These are phyloP conservation scores for Lichina pygmaea DNA, from an alignment of 495 filamentous ascomycete genomes.

Conservation along the genomic window DNA sequence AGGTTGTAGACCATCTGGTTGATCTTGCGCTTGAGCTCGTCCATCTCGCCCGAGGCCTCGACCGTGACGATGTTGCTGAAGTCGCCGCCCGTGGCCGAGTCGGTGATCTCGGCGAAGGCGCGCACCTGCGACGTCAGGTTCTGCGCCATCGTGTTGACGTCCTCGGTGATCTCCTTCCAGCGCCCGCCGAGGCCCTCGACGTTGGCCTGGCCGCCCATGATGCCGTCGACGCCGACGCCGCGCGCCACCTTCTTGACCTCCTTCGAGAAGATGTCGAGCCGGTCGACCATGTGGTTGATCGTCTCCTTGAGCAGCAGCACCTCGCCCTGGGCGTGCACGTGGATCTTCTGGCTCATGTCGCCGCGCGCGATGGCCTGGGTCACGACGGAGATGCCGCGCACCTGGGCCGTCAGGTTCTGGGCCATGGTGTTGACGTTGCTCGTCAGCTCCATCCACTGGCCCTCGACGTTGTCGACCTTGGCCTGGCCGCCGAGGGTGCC, in stretches of 20 bases:
- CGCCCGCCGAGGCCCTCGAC: slow-evolving; percentile 79
- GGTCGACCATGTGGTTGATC: slow-evolving; percentile 98
- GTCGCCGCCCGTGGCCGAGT: slow-evolving; percentile 86
- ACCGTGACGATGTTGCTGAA: slow-evolving; percentile 96
- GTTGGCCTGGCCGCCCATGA: slow-evolving; percentile 96
- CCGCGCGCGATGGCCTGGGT: slow-evolving; percentile 89
- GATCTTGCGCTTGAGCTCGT: slow-evolving; percentile 96
- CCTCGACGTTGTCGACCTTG: slow-evolving; percentile 90
- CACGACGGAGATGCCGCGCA: slow-evolving; percentile 87
- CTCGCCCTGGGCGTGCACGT: slow-evolving; percentile 87
- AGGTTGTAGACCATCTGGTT: slow-evolving; percentile 97
- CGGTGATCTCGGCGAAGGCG: slow-evolving; percentile 93
- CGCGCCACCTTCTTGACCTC: slow-evolving; percentile 90
- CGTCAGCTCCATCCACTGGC: slow-evolving; percentile 97
- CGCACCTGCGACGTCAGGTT: slow-evolving; percentile 95
- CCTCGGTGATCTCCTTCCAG: slow-evolving; percentile 95
- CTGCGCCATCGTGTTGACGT: slow-evolving; percentile 97
- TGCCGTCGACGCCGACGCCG: slow-evolving; percentile 93
- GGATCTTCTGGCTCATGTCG: slow-evolving; percentile 88
- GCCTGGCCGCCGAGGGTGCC: slow-evolving; percentile 89
- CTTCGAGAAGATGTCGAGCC: slow-evolving; percentile 85
- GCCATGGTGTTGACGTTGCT: slow-evolving; percentile 94
- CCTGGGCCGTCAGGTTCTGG: slow-evolving; percentile 79
- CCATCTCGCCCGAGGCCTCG: slow-evolving; percentile 96
- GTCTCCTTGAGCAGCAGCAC: slow-evolving; percentile 85